phyloP scores from a whole-genome alignment of 306 rosid species.

The Dryas octopetala region DNA sequence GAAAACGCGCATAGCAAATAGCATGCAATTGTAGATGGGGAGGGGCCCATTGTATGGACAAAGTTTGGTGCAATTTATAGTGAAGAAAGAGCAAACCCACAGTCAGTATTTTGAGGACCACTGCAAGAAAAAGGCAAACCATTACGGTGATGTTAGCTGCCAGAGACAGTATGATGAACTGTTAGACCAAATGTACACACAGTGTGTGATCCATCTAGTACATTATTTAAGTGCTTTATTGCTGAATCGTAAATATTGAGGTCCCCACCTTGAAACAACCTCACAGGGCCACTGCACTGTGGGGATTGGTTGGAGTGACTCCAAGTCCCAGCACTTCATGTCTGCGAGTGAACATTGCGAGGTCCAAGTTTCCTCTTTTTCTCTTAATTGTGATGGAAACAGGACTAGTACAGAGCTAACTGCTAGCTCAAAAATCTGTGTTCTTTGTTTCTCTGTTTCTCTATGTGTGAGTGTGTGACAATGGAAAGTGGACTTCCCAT shows the following conservation, averaged over 20 bases:
- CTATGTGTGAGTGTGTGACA: slow-evolving; percentile 12
- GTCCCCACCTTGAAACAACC: slow-evolving; percentile 56
- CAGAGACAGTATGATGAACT: slow-evolving; percentile 18
- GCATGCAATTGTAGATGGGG: not conserved
- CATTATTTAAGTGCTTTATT: not conserved
- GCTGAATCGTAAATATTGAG: slow-evolving; percentile 27
- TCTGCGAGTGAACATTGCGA: slow-evolving; percentile 36
- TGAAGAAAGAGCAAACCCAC: slow-evolving; percentile 22
- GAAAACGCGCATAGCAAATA: too few relatives aligned
- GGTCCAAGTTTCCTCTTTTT: slow-evolving; percentile 14
- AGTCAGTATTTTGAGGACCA: slow-evolving; percentile 30
- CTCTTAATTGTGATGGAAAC: slow-evolving; percentile 31
- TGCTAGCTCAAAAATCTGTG: not conserved
- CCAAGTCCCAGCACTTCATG: slow-evolving; percentile 30
- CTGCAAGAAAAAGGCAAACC: slow-evolving; percentile 31
- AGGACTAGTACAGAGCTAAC: slow-evolving; percentile 10
- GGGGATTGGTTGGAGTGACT: slow-evolving; percentile 38
- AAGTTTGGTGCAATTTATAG: slow-evolving; percentile 31
- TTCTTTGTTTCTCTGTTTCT: slow-evolving; percentile 19
- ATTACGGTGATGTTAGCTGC: slow-evolving; percentile 16
- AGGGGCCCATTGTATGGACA: slow-evolving; percentile 29
- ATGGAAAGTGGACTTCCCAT: slow-evolving; percentile 80
- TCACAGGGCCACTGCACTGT: slow-evolving; percentile 30
- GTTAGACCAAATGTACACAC: slow-evolving; percentile 14
- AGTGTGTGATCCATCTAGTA: too few relatives aligned